phyloP scores from a whole-genome alignment of 352 stramenopile species.

The Globisporangium nagaii region DNA sequence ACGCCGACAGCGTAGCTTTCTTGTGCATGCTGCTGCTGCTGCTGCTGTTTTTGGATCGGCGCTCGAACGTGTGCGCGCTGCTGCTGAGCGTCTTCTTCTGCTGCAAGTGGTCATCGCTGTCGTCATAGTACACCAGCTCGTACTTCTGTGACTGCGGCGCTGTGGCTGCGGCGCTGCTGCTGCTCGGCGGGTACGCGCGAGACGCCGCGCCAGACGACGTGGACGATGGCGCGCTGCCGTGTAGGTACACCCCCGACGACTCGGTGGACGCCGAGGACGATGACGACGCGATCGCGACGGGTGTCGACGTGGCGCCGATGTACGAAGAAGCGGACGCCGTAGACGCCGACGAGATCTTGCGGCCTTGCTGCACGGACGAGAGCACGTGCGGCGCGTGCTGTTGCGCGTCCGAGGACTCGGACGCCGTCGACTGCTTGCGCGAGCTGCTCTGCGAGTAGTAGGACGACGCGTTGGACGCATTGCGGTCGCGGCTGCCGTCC shows the following conservation, averaged over 20 bases:
- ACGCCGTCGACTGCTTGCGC: conserved; percentile 5
- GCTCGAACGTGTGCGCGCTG: background rate
- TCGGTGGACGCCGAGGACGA: background rate
- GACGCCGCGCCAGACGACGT: conserved; percentile 2
- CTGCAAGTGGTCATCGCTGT: background rate
- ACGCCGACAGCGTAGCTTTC: conserved; percentile 11
- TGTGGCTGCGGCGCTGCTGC: conserved; percentile 17
- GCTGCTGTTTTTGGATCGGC: conserved; percentile 1
- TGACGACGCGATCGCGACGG: background rate
- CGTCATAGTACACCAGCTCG: background rate
- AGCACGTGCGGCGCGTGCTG: background rate
- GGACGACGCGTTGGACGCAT: conserved; percentile 4
- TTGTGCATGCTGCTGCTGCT: background rate
- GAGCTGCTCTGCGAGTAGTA: background rate
- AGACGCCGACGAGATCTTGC: background rate
- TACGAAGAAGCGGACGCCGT: background rate
- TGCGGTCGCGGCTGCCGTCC: background rate
- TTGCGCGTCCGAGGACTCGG: background rate
- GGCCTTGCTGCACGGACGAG: background rate
- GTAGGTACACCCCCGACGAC: conserved; percentile 5
- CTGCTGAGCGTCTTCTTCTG: conserved; percentile 5
- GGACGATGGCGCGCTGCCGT: conserved; percentile 8
- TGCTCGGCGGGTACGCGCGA: conserved; percentile 11
- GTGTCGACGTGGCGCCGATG: background rate
- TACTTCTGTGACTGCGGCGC: background rate